phyloP scores from a whole-genome alignment of 2,329 filamentous ascomycete genomes.

The Amphichorda felina region DNA sequence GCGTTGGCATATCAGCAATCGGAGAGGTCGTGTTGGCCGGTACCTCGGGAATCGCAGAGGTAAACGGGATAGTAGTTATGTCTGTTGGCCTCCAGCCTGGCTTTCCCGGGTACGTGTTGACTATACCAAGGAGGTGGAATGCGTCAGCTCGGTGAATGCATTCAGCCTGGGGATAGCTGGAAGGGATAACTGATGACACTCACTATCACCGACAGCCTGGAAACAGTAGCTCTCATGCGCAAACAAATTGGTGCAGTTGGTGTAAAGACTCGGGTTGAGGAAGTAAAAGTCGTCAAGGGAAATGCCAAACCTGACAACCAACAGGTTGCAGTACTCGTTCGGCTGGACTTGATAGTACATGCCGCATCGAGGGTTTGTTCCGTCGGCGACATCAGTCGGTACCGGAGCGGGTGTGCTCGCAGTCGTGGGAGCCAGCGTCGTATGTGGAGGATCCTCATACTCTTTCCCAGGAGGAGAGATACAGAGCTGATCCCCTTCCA shows the following conservation, averaged over 20 bases:
- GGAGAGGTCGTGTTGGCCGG: slow-evolving; percentile 1
- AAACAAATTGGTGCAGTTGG: slow-evolving; percentile 20
- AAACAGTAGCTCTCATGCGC: slow-evolving; percentile 19
- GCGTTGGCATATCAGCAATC: slow-evolving; percentile 1
- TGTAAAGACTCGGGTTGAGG: slow-evolving; percentile 18
- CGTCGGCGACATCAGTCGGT: slow-evolving; percentile 7
- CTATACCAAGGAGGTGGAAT: no score
- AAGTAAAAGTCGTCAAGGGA: slow-evolving; percentile 18
- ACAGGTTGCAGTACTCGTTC: slow-evolving; percentile 21
- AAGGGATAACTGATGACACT: no score
- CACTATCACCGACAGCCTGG: slow-evolving; percentile 15
- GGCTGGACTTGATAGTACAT: slow-evolving; percentile 14
- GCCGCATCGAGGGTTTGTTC: slow-evolving; percentile 2
- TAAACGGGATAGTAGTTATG: not conserved
- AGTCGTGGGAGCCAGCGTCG: not conserved
- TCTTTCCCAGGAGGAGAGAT: slow-evolving; percentile 2
- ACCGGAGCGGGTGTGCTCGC: slow-evolving; percentile 4
- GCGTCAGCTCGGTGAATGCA: no score
- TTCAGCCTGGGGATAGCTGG: no score
- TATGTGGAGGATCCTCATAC: slow-evolving; percentile 1
- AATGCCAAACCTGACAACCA: slow-evolving; percentile 16
- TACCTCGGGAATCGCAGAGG: not conserved
- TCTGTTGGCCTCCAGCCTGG: slow-evolving; percentile 1
- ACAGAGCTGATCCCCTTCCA: slow-evolving; percentile 4
- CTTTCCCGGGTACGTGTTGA: slow-evolving; percentile 4